Base-by-base conservation (phyloP, 139 green algal genomes). In the Chlamydomonas sphaeroides region DNA sequence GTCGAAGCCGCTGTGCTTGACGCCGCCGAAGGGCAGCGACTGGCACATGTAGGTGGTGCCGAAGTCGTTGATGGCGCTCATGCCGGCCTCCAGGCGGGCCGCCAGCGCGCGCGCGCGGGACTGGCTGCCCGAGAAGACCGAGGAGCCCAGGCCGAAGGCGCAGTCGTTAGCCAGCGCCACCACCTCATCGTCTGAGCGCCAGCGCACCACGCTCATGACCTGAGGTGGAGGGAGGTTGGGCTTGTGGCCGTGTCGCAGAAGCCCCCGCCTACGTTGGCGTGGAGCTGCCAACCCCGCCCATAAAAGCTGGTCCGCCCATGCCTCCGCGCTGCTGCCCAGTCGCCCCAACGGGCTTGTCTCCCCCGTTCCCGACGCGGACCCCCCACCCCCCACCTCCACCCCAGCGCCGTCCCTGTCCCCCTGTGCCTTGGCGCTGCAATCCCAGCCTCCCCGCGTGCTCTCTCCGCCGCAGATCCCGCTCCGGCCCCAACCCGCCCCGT, bases 41-140 rank as follows among this genome's bases (percentile, higher is more conserved):
- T 99, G 97, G 90, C 93, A 97, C 96, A 99, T 98, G 90, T 99
- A 99, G 53, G 96, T 99, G 30, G 92, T 93, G 51, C 89, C 93
- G 83, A 99, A 99, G 90, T 99, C 97, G 83, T 99, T 99, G 86
- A 98, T 95, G 84, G 86, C 91, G 23, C 86, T 92, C 96, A 98
- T 98, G 86, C 96, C 96, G 11, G 92, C 94, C 69, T 96, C 89
- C 32, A 98, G 79, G 26, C 86, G 86, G 1, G 51, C n/a, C 18
- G 83, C 93, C 18, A 98, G 93, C 18, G 56, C 36, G 39, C 88
- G 81, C 20, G 83, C 81, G 0, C 89, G 80, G 4, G 23, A 3
- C 57, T 83, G 74, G 77, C 42, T 94, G 73, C 84, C 85, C n/a
- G 79, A 78, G 90, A 98, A 99, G 20, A 99, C 95, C 49, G 84